Percentiles rank a stretch among this genome's conserved stretches.
Conservation (phyloP, 1,284 basidiomycete genomes). For the Serendipita sp. region DNA sequence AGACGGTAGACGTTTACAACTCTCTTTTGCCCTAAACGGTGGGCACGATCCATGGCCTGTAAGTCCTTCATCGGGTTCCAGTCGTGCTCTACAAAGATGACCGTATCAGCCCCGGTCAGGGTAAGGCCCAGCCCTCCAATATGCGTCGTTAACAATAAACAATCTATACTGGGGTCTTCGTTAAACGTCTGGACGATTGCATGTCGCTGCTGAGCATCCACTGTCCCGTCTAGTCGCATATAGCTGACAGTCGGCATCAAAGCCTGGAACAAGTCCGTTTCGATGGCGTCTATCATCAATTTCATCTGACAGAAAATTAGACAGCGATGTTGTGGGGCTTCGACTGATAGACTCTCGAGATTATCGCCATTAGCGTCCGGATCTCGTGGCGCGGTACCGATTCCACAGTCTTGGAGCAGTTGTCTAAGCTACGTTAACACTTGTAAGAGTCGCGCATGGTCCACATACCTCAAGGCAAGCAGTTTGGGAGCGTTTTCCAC, state of each 20-base stretch:
- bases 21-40: slow-evolving; percentile 96
- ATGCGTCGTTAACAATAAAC: slow-evolving; percentile 87
- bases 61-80: slow-evolving; percentile 99
- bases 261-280: slow-evolving; percentile 79
- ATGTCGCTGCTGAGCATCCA: slow-evolving; percentile 81
- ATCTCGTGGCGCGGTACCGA: slow-evolving; percentile 45
- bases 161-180: slow-evolving; percentile 93
- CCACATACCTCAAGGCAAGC: slow-evolving; percentile 66
- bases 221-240: slow-evolving; percentile 91
- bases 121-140: slow-evolving; percentile 95
- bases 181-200: slow-evolving; percentile 98
- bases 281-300: slow-evolving; percentile 97
- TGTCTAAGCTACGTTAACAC: slow-evolving; percentile 40
- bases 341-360: slow-evolving; percentile 45
- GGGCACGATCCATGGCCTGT: slow-evolving; percentile 98
- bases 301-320: slow-evolving; percentile 99
- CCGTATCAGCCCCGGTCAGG: slow-evolving; percentile 94
- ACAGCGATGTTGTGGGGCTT: slow-evolving; percentile 87
- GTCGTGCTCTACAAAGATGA: slow-evolving; percentile 99
- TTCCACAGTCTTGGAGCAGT: slow-evolving; percentile 88
- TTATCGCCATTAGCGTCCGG: slow-evolving; percentile 30
- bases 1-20: slow-evolving; percentile 98
- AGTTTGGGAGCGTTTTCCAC: slow-evolving; percentile 91
- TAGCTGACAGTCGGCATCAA: slow-evolving; percentile 95
- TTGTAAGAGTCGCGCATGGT: slow-evolving; percentile 6